Base-by-base conservation (phyloP, 2,329 filamentous ascomycete genomes). In the Chrysoporthe puriensis region DNA sequence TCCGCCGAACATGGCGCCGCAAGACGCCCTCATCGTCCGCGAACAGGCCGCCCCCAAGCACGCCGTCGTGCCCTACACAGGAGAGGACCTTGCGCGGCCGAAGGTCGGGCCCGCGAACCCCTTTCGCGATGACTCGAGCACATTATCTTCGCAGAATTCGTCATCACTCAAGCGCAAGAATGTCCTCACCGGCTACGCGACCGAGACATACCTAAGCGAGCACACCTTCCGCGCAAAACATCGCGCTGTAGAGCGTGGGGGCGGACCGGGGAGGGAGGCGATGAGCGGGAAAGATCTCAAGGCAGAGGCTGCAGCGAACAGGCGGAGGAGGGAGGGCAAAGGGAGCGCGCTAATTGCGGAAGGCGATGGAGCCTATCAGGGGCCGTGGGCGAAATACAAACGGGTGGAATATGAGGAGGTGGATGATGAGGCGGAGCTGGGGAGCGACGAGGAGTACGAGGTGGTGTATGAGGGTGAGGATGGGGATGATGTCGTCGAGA, bases 341-440 rank as follows among this genome's bases (percentile, higher is more conserved):
- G 96, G 96, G 60, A 90, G 95, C 76, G 88, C 93, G 54, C 88
- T 90, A 21, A 85, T 97, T 50, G 91, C 94, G 0, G 94, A 97
- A 74, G 96, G 96, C 0, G 89, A 93, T 8, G 91, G 90, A 64
- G 90, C 94, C 58, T 99, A 99, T 78, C 86, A 97, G 48, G 96
- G 96, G 0, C 96, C 96, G 0, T 99, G 96, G 96, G 96, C 96
- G 9, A 90, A 86, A 76, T 97, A 96, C 76, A 85, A 85, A 73
- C 85, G 89, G 71, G 83, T 89, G 62, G 89, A 94, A 71, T 91
- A 91, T 73, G 91, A 94, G 71, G 86, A 91, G 68, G 89, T 92
- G 21, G 88, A 87, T 69, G 91, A 88, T 57, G 92, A 91, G 71
- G 88, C 87, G 61, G 88, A 93, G 77, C 83, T 96, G 54, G 90